Evolutionary conservation across 2,329 filamentous ascomycete species (phyloP), one percentile per base, ranked within the genome.

Genomic region (Fusarium nelsonii): DNA sequence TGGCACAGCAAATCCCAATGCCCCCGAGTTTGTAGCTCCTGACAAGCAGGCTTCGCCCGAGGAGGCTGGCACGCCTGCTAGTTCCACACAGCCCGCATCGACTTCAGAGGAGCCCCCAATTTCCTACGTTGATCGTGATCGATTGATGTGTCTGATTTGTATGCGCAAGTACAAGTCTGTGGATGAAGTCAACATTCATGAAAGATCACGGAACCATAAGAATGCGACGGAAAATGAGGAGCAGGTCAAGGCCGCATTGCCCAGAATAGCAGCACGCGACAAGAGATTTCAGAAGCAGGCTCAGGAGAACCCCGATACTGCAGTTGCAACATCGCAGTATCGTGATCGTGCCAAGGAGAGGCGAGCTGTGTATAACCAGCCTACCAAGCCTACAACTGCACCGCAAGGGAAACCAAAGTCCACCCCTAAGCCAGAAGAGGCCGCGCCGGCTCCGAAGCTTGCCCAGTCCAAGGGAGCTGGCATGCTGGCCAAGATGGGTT

Each of bases 401-500:
- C 71, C 76, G 40, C 81, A 83, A 56, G 73, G 79, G 20, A 82
- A 83, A 43, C 68, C 77, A 5, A 77, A 77, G 14, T 30, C 66
- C 4, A 45, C 63, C 15, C 28, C 67, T 10, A 71, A 73, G 51
- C 33, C 55, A 26, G 73, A 76, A 6, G 72, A 72, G 15, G 51
- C 44, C 4, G 61, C 70, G 8, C 63, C 63, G 14, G 55, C 73
- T 4, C 45, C 63, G 12, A 75, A 74, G 33, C 78, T 83, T 8
- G 75, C 76, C 50, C 79, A 82, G 62, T 89, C 87, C 36, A 92
- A 90, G 77, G 90, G 90, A 14, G 88, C 88, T 0, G 87, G 88
- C 4, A 83, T 92, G 74, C 81, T 93, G 39, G 87, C 88, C 39
- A 92, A 92, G 81, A 91, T 92, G 87, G 91, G 91, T 28, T 92